Percentiles rank a stretch among this genome's conserved stretches.
These are phyloP conservation scores for Trapa bicornis DNA, from an alignment of 345 rosid species.

Conservation along the genomic window DNA sequence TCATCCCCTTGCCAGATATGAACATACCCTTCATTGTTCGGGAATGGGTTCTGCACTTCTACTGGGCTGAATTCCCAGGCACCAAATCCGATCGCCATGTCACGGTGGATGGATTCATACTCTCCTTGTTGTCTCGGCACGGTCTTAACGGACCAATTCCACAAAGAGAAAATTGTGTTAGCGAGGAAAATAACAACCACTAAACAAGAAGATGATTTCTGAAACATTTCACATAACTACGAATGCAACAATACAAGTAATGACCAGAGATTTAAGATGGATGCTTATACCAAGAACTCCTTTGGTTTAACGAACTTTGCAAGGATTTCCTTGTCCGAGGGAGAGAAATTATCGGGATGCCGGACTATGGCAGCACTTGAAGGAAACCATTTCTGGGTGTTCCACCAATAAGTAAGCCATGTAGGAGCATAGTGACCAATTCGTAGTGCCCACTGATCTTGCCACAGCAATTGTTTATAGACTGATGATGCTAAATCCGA, in stretches of 20 bases:
- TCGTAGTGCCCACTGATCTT: slow-evolving; percentile 16
- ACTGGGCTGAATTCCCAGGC: slow-evolving; percentile 14
- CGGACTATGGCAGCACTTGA: background rate
- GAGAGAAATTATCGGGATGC: slow-evolving; percentile 3
- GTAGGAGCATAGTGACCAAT: slow-evolving; percentile 11
- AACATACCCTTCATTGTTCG: slow-evolving; percentile 13
- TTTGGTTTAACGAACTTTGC: background rate
- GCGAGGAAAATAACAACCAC: background rate
- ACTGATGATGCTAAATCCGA: slow-evolving; percentile 24
- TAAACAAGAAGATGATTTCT: background rate
- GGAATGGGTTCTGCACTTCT: slow-evolving; percentile 12
- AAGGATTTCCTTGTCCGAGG: slow-evolving; percentile 5
- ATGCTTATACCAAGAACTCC: background rate
- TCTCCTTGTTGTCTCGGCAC: slow-evolving; percentile 16
- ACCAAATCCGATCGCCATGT: slow-evolving; percentile 11
- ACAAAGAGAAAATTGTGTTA: background rate
- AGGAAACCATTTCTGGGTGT: slow-evolving; percentile 17
- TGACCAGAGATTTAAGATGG: background rate
- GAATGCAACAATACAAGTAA: background rate
- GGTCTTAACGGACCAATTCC: background rate
- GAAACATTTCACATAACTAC: background rate
- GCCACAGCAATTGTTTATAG: slow-evolving; percentile 10
- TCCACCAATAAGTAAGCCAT: slow-evolving; percentile 19
- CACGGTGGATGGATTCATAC: slow-evolving; percentile 15
- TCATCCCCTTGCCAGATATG: slow-evolving; percentile 19